These are phyloP conservation scores for Trichoderma sp. DNA, from an alignment of 2,329 filamentous ascomycete genomes.

Conservation along the genomic window DNA sequence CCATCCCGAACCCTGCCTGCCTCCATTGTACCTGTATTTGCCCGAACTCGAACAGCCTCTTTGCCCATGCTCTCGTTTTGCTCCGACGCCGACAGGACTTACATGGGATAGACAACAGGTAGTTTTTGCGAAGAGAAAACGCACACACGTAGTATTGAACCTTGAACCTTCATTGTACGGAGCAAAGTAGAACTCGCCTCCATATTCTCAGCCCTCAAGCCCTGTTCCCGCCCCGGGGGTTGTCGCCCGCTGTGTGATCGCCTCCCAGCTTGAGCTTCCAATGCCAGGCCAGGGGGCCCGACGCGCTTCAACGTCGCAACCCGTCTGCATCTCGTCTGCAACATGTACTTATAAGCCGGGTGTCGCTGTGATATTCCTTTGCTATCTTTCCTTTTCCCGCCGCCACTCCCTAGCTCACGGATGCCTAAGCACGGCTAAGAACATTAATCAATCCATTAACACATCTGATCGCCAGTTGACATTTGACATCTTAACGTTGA, in stretches of 20 bases:
- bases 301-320: slow-evolving; percentile 1
- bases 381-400: not conserved
- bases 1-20: not conserved
- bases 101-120: not conserved
- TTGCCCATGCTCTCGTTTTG: not conserved
- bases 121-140: not conserved
- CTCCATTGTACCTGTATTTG: too few species aligned
- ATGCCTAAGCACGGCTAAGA: not conserved
- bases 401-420: not conserved
- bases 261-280: not conserved
- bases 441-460: not conserved
- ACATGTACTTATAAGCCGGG: slow-evolving; percentile 8
- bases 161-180: not conserved
- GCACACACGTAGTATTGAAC: not conserved
- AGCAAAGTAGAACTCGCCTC: not conserved
- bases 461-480: not conserved
- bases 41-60: not conserved
- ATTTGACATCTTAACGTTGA: not conserved
- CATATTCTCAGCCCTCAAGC: not conserved
- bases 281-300: not conserved
- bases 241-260: not conserved
- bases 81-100: not conserved
- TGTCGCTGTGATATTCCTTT: not conserved
- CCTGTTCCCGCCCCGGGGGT: not conserved
- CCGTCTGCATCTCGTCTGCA: not conserved